Conservation (phyloP, 2,329 filamentous ascomycete genomes). For the Aspergillus pseudotamarii region DNA sequence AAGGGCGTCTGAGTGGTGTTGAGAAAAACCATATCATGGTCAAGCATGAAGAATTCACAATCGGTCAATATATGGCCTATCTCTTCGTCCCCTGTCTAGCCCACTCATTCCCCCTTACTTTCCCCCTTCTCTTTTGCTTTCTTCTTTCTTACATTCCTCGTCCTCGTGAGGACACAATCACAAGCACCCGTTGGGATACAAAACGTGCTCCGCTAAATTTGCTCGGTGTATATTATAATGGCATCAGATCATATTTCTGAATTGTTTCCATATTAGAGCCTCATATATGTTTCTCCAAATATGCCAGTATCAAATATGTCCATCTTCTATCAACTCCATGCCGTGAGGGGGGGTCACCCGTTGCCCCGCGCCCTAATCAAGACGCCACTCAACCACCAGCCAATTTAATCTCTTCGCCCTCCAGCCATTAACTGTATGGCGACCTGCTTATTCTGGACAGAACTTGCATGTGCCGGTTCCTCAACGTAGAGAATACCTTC, state of each 20-base stretch:
- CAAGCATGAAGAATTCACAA: too few species aligned
- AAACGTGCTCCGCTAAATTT: background rate
- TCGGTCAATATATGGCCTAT: too few species aligned
- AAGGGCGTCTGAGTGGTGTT: too few species aligned
- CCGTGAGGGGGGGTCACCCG: background rate
- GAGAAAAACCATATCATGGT: too few species aligned
- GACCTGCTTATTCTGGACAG: background rate
- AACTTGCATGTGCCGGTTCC: background rate
- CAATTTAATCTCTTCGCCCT: background rate
- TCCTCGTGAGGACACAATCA: background rate
- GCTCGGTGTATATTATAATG: background rate
- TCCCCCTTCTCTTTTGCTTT: too few species aligned
- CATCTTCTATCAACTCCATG: background rate
- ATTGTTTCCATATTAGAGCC: background rate
- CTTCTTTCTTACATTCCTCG: background rate
- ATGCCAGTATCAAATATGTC: background rate
- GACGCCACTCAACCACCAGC: background rate
- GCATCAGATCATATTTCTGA: background rate
- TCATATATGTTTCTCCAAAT: fast-evolving
- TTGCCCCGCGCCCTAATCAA: background rate
- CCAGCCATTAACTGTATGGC: background rate
- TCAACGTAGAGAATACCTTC: background rate
- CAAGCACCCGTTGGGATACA: background rate
- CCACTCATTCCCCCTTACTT: too few species aligned
- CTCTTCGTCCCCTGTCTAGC: too few species aligned